phyloP scores from a whole-genome alignment of 73 alveolate genomes.

The Paraurostyla sp. region DNA sequence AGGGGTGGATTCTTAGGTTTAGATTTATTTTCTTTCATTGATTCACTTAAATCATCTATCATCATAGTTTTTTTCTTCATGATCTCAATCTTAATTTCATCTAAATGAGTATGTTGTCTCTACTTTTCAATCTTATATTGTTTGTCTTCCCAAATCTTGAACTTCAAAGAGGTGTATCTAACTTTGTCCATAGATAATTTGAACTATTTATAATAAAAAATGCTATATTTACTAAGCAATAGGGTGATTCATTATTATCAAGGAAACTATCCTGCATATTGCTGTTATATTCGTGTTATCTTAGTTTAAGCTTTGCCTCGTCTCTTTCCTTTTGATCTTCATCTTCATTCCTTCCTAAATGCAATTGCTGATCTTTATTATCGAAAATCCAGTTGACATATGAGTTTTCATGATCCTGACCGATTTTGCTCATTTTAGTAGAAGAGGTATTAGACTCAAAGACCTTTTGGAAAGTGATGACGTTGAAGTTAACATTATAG shows the following conservation, averaged over 20 bases:
- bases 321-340: constrained; percentile 30
- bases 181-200: constrained; percentile 58
- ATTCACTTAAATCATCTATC: constrained; percentile 1
- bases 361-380: neutral
- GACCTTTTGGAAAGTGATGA: constrained; percentile 28
- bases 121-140: neutral
- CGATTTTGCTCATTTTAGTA: constrained; percentile 33
- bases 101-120: constrained; percentile 24
- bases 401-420: neutral
- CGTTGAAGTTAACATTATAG: constrained; percentile 36
- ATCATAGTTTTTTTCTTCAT: neutral
- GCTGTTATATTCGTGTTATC: neutral
- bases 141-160: constrained; percentile 60
- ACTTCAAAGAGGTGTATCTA: constrained; percentile 40
- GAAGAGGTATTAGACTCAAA: constrained; percentile 56
- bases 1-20: no score
- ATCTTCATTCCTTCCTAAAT: constrained; percentile 36
- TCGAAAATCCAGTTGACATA: constrained; percentile 30
- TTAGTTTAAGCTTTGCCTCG: neutral
- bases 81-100: constrained; percentile 39
- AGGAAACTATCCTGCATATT: neutral
- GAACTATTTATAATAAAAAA: neutral
- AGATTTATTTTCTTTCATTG: neutral
- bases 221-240: constrained; percentile 17
- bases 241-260: constrained; percentile 50